phyloP scores from a whole-genome alignment of 164 flowering plant species.

The Brasenia schreberi region DNA sequence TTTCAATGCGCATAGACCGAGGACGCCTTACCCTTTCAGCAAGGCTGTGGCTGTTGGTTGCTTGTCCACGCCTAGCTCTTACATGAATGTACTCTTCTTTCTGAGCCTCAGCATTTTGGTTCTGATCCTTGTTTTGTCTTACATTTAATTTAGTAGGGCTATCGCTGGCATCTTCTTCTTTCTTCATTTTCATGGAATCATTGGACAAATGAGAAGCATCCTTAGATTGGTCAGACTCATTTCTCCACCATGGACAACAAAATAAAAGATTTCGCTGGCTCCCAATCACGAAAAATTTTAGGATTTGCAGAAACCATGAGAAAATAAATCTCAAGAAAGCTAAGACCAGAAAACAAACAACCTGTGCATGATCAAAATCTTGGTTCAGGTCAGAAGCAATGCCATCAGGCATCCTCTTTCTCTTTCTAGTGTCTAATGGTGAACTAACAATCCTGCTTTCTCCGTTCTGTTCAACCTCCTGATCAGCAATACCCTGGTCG shows the following conservation, averaged over 20 bases:
- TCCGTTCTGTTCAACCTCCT: slow-evolving; percentile 19
- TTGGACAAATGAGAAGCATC: slow-evolving; percentile 27
- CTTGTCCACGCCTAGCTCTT: slow-evolving; percentile 92
- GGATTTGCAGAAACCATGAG: too few relatives aligned
- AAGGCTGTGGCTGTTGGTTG: slow-evolving; percentile 97
- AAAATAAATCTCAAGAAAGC: neutral
- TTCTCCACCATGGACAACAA: slow-evolving; percentile 13
- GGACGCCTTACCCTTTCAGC: slow-evolving; percentile 69
- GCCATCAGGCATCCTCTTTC: slow-evolving; percentile 37
- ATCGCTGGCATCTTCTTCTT: slow-evolving; percentile 20
- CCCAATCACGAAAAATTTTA: neutral
- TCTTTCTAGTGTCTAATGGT: slow-evolving; percentile 43
- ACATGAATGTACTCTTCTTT: slow-evolving; percentile 79
- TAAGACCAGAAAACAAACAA: slow-evolving; percentile 3
- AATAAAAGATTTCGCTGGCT: slow-evolving; percentile 2
- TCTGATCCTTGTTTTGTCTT: slow-evolving; percentile 48
- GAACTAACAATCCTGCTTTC: slow-evolving; percentile 21
- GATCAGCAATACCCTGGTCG: slow-evolving; percentile 16
- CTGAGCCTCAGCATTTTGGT: slow-evolving; percentile 38
- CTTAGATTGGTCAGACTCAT: slow-evolving; percentile 27
- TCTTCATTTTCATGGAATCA: slow-evolving; percentile 39
- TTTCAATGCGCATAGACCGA: neutral
- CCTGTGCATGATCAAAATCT: slow-evolving; percentile 30
- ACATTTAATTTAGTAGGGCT: slow-evolving; percentile 31
- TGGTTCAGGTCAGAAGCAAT: slow-evolving; percentile 10